Conservation (phyloP, 495 filamentous ascomycete species). For the Neurospora discreta region DNA sequence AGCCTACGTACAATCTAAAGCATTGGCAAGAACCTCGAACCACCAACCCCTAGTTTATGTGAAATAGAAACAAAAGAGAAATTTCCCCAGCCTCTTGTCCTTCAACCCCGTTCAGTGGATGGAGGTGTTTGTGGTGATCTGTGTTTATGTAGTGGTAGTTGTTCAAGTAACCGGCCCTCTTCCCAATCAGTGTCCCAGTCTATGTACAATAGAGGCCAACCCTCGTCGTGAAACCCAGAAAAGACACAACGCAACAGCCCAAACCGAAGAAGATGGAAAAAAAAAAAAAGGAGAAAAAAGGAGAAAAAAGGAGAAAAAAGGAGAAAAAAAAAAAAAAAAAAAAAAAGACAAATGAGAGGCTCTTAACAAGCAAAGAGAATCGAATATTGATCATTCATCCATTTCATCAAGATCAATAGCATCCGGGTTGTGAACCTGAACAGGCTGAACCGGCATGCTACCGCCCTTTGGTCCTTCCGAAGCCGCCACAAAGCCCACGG, state of each 20-base stretch:
- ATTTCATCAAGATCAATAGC: constrained; percentile 73
- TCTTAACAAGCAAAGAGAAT: not conserved
- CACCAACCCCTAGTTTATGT: not conserved
- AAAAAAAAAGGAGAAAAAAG: not conserved
- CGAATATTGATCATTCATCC: constrained; percentile 28
- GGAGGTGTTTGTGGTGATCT: not conserved
- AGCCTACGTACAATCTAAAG: not conserved
- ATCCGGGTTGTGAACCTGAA: constrained; percentile 67
- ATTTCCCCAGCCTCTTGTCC: not conserved
- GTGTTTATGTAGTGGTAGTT: not conserved
- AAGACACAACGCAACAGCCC: not conserved
- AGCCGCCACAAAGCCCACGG: constrained; percentile 83
- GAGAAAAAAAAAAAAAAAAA: not conserved
- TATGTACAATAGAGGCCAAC: not conserved
- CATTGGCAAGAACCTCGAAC: not conserved
- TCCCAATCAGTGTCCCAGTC: not conserved
- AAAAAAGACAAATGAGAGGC: not conserved
- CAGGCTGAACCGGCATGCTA: constrained; percentile 36
- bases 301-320: not conserved
- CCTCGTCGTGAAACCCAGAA: not conserved
- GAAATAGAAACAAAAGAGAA: not conserved
- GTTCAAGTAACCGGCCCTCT: not conserved
- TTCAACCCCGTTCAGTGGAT: not conserved
- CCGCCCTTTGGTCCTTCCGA: constrained; percentile 64
- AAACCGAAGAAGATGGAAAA: not conserved